A percentile compares a stretch with the other conserved stretches of the same genome.
phyloP scores from a whole-genome alignment of 495 filamentous ascomycete genomes.

The Talaromyces ruber region DNA sequence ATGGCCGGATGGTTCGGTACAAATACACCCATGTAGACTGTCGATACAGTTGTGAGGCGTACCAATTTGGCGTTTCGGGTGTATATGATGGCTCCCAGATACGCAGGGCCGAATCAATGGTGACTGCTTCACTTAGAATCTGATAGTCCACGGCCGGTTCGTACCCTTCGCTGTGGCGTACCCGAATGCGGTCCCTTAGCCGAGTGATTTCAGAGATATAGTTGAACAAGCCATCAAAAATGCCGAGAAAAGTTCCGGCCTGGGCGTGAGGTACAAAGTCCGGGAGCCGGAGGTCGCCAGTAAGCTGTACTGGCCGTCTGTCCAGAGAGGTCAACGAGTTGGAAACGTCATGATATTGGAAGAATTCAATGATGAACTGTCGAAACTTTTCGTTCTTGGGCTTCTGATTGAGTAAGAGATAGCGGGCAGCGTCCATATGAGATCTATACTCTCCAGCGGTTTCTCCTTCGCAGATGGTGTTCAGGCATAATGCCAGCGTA shows the following conservation, averaged over 20 bases:
- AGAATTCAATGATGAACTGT: conserved; percentile 85
- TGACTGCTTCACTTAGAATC: conserved; percentile 63
- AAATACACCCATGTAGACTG: conserved; percentile 91
- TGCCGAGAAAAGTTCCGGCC: conserved; percentile 68
- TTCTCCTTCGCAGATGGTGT: conserved; percentile 72
- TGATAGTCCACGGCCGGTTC: conserved; percentile 69
- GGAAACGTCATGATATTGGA: conserved; percentile 81
- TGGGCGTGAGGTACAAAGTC: conserved; percentile 66
- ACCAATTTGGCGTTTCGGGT: conserved; percentile 61
- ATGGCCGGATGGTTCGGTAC: conserved; percentile 74
- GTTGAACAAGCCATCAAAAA: conserved; percentile 77
- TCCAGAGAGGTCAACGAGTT: conserved; percentile 69
- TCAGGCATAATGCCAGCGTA: conserved; percentile 74
- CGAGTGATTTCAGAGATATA: conserved; percentile 74
- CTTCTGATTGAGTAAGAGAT: conserved; percentile 53
- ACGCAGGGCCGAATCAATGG: conserved; percentile 69
- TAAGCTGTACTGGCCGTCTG: conserved; percentile 42
- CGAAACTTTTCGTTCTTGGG: conserved; percentile 57
- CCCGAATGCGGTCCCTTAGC: conserved; percentile 68
- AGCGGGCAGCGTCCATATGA: conserved; percentile 71
- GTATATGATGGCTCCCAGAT: conserved; percentile 68
- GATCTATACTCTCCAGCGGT: conserved; percentile 69
- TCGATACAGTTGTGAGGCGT: conserved; percentile 74
- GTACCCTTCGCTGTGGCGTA: conserved; percentile 50
- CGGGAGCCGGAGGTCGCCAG: conserved; percentile 57